phyloP scores from a whole-genome alignment of 306 rosid genomes.

The Crataegus laevigata region DNA sequence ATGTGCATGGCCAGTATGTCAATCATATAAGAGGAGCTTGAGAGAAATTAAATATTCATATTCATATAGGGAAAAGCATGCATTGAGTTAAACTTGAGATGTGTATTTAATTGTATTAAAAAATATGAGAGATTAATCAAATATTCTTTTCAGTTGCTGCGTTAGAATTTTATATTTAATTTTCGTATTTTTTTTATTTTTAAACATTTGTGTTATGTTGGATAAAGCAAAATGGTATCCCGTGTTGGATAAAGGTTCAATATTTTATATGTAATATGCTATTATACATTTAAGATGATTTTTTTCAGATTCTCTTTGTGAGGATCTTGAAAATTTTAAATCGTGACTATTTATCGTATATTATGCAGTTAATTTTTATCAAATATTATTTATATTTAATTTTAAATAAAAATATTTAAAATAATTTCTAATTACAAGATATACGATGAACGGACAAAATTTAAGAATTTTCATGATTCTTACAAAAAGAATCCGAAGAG shows the following conservation, averaged over 20 bases:
- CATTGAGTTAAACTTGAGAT: not conserved
- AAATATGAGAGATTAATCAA: not conserved
- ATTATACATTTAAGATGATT: too few relatives aligned
- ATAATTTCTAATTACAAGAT: accelerated
- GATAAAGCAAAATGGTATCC: not conserved
- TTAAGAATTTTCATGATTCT: too few relatives aligned
- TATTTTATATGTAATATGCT: not conserved
- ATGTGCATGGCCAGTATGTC: not conserved
- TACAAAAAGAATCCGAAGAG: too few relatives aligned
- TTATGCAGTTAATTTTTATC: accelerated
- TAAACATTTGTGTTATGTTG: not conserved
- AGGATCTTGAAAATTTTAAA: too few relatives aligned
- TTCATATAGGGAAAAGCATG: not conserved
- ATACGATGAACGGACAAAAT: accelerated
- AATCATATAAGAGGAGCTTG: not conserved
- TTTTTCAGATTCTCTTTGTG: accelerated
- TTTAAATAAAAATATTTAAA: too few relatives aligned
- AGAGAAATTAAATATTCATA: not conserved
- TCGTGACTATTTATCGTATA: too few relatives aligned
- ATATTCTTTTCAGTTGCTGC: not conserved
- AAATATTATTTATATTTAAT: too few relatives aligned
- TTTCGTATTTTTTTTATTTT: too few relatives aligned
- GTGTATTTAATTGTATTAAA: not conserved
- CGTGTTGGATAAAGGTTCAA: not conserved
- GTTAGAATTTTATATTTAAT: not conserved